Evolutionary conservation across 2,329 filamentous ascomycete species (phyloP).

Genomic region (Alternaria gansuensis): DNA sequence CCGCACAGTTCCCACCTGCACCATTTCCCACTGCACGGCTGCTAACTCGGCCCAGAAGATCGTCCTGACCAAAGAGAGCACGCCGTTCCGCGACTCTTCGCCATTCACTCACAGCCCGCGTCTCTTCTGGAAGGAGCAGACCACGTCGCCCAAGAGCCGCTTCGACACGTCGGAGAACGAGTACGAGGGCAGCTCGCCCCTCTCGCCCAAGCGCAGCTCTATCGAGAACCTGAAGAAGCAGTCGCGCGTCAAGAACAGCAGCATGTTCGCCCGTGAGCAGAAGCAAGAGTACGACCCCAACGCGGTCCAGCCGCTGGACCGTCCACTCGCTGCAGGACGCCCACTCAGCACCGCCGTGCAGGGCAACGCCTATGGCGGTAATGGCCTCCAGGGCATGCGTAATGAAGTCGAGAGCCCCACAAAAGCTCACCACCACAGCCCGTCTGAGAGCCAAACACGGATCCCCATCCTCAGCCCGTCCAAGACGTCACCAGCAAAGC

Average conservation of each 20-base stretch:
- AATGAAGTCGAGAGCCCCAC: conserved; percentile 38
- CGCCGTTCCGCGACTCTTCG: conserved; percentile 80
- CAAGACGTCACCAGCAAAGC: conserved; percentile 64
- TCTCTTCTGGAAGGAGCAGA: conserved; percentile 85
- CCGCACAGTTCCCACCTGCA: background rate
- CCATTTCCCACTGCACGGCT: conserved; percentile 23
- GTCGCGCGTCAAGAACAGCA: conserved; percentile 97
- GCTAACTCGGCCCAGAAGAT: conserved; percentile 65
- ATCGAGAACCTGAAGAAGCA: conserved; percentile 95
- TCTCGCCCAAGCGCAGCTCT: conserved; percentile 81
- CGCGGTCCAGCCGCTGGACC: conserved; percentile 78
- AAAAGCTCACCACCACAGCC: conserved; percentile 53
- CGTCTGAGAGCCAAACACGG: conserved; percentile 67
- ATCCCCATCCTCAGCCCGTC: conserved; percentile 67
- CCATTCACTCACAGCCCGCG: conserved; percentile 79
- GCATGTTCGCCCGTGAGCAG: conserved; percentile 91
- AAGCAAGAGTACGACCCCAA: conserved; percentile 92
- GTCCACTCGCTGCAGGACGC: conserved; percentile 74
- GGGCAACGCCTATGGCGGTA: conserved; percentile 72
- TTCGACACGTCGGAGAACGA: conserved; percentile 72
- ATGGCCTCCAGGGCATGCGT: conserved; percentile 60
- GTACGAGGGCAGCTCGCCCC: conserved; percentile 65
- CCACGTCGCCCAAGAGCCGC: conserved; percentile 68
- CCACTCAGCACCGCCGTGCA: conserved; percentile 69
- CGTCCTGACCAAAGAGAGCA: conserved; percentile 75